Conservation (phyloP, 805 yeast genomes). For the Groenewaldozyma tartarivorans region DNA sequence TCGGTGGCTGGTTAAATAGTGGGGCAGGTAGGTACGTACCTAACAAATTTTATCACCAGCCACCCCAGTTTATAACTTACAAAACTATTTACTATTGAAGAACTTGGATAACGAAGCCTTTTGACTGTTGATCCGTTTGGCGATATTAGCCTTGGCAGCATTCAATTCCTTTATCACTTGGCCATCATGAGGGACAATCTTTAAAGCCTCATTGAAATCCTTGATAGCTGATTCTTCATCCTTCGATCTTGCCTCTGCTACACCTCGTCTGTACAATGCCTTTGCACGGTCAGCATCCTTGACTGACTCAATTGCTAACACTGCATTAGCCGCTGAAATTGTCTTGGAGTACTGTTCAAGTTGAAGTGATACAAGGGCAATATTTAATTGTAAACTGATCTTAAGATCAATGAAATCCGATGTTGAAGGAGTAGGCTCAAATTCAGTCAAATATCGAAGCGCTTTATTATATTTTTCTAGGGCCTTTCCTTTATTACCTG, state of each 20-base stretch:
- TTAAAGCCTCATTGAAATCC: constrained; percentile 58
- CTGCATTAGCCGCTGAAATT: constrained; percentile 53
- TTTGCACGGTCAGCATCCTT: constrained; percentile 62
- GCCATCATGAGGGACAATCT: constrained; percentile 44
- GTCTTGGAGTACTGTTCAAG: constrained; percentile 44
- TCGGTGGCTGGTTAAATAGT: no score
- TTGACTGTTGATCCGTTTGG: constrained; percentile 40
- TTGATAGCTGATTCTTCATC: constrained; percentile 62
- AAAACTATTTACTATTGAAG: no score
- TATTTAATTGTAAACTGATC: constrained; percentile 58
- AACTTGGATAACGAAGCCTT: constrained; percentile 34
- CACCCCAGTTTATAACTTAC: no score
- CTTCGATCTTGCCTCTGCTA: constrained; percentile 52
- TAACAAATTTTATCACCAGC: no score
- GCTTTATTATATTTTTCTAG: constrained; percentile 67
- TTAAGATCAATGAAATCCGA: constrained; percentile 43
- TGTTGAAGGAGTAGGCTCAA: constrained; percentile 17
- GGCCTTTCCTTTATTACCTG: constrained; percentile 48
- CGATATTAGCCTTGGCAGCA: constrained; percentile 45
- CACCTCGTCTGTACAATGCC: constrained; percentile 80
- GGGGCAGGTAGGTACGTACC: no score
- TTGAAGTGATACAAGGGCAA: constrained; percentile 67
- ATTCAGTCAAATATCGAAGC: constrained; percentile 55
- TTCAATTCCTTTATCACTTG: constrained; percentile 50
- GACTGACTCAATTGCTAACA: constrained; percentile 46